phyloP scores from a whole-genome alignment of 169 alveolate genomes.

The Plasmodium gonderi region DNA sequence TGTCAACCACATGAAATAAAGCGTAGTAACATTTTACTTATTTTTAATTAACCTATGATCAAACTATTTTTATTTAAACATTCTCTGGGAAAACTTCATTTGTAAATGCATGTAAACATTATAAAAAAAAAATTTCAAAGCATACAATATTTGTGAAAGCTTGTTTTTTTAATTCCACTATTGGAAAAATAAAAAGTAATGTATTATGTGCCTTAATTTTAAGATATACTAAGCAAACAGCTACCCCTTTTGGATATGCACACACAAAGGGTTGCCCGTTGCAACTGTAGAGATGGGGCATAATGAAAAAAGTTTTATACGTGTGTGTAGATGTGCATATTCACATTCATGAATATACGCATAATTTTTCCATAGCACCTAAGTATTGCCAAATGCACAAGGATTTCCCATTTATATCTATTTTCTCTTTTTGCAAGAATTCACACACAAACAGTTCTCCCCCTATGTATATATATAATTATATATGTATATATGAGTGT shows the following conservation, averaged over 20 bases:
- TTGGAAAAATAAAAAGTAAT: not conserved
- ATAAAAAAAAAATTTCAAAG: not conserved
- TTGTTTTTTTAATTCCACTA: not conserved
- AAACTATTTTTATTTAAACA: constrained; percentile 4
- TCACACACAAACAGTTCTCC: too few relatives aligned
- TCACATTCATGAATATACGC: not conserved
- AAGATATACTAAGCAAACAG: not conserved
- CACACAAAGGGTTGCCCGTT: not conserved
- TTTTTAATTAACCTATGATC: constrained; percentile 7
- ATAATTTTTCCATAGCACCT: not conserved
- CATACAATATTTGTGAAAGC: not conserved
- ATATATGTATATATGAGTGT: not conserved
- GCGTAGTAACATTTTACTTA: not conserved
- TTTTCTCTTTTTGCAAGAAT: too few relatives aligned
- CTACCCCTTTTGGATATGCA: not conserved
- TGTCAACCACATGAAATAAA: too few relatives aligned
- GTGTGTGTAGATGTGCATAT: not conserved
- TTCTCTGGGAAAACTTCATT: not conserved
- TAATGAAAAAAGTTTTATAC: not conserved
- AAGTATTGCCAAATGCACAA: not conserved
- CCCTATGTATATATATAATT: not conserved
- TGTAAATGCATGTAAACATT: not conserved
- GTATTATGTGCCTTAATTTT: not conserved
- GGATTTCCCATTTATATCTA: too few relatives aligned
- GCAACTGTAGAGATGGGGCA: not conserved